Evolutionary conservation across 2,329 filamentous ascomycete species (phyloP).

Genomic region (Phoma sp.): DNA sequence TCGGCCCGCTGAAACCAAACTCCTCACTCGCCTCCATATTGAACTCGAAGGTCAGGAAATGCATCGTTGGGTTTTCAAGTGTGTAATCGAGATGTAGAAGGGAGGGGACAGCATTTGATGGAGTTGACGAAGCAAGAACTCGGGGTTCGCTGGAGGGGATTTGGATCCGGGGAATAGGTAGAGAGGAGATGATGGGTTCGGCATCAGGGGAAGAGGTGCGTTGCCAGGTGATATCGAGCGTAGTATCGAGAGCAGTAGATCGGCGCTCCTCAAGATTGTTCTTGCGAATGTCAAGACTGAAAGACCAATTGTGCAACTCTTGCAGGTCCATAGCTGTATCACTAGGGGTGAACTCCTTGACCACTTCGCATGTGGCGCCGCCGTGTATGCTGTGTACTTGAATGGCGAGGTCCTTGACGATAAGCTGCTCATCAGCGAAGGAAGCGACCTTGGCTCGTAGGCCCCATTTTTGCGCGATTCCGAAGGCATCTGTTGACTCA

Average conservation of each 20-base stretch:
- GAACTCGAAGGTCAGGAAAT: conserved; percentile 92
- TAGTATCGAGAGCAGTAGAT: conserved; percentile 74
- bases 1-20: conserved; percentile 91
- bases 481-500: conserved; percentile 54
- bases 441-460: conserved; percentile 75
- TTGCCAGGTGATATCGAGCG: conserved; percentile 78
- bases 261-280: conserved; percentile 80
- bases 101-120: conserved; percentile 36
- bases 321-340: conserved; percentile 63
- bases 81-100: conserved; percentile 63
- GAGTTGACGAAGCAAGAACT: conserved; percentile 65
- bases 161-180: conserved; percentile 79
- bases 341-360: conserved; percentile 33
- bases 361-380: conserved; percentile 62
- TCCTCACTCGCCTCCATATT: conserved; percentile 90
- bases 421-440: conserved; percentile 70
- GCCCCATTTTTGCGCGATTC: conserved; percentile 81
- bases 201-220: conserved; percentile 54
- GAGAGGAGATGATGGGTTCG: conserved; percentile 54
- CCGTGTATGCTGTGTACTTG: conserved; percentile 66
- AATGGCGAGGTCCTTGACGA: conserved; percentile 70
- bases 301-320: conserved; percentile 73
- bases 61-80: conserved; percentile 91
- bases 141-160: conserved; percentile 85
- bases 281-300: conserved; percentile 78